Base-by-base conservation (phyloP, 2,329 filamentous ascomycete species). In the Pseudocercospora cruenta region DNA sequence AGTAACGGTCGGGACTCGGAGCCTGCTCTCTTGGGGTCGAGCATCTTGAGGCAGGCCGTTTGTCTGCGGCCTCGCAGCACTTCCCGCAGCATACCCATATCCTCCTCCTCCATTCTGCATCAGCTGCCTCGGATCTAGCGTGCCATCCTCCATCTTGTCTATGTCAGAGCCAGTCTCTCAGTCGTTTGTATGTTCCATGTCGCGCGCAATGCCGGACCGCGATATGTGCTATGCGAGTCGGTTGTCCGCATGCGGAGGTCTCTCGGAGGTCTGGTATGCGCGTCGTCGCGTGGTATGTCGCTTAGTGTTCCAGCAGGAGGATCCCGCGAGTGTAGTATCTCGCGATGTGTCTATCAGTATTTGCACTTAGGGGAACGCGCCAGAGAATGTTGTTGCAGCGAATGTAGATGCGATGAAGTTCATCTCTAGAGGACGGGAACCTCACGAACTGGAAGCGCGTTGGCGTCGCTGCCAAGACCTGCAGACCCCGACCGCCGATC, bases 1-100 rank as follows among this genome's bases (percentile, higher is more conserved):
- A 64, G 90, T 86, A 12, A 95, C 85, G 2, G 82, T 84, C 10
- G 83, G 81, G 47, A 82, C 64, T 28, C 70, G 73, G 36, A 72
- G 60, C 49, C 60, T 62, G 57, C 64, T 36, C 55, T 33, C 12
- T 5, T 64, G 64, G 65, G 69, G 55, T 22, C 28, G 58, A 45
- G 55, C 16, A 16, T 57, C 58, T 63, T 63, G 58, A 58, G 64
- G 45, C 33, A 54, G 45, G 63, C 65, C 71, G 62, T 69, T 70
- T 49, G 63, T 61, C 26, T 63, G 66, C 16, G 66, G 60, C 57
- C 55, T 39, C 16, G 55, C 55, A 36, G 31, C 55, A 43, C 39
- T 43, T 43, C 39, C 39, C 19, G 28, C 31, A 31, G 31, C 31
- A 24, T 19, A 22, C 1, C 60, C 61, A 61, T 55, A 53, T 60